Percentiles rank a stretch among this genome's conserved stretches.
Conservation (phyloP, 345 rosid genomes). For the Anastatica hierochuntica region DNA sequence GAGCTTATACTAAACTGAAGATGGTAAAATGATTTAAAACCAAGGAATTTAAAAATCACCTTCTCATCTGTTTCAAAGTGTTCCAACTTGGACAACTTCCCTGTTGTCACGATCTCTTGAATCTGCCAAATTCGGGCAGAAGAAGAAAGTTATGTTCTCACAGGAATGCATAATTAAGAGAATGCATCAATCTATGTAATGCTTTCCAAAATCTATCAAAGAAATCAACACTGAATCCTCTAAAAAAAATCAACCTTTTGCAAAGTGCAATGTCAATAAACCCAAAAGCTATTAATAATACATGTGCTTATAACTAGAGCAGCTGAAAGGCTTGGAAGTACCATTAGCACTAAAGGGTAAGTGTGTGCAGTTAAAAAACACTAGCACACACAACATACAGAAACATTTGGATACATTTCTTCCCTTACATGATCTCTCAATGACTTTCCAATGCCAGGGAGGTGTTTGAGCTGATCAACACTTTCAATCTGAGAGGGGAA, state of each 20-base stretch:
- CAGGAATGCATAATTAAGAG: background rate
- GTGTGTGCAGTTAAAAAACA: background rate
- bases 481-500: conserved; percentile 76
- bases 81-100: conserved; percentile 83
- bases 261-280: background rate
- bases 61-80: conserved; percentile 93
- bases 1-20: background rate
- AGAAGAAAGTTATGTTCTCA: background rate
- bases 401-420: background rate
- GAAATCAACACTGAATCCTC: background rate
- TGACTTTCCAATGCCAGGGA: conserved; percentile 91
- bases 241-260: background rate
- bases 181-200: background rate
- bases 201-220: background rate
- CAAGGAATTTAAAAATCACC: conserved; percentile 30
- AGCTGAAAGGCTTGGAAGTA: background rate
- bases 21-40: background rate
- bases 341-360: background rate
- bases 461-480: conserved; percentile 64
- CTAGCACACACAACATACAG: background rate
- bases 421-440: conserved; percentile 91
- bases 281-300: background rate
- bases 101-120: conserved; percentile 84
- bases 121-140: conserved; percentile 39
- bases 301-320: background rate